Evolutionary conservation across 2,329 filamentous ascomycete genomes (phyloP).

Genomic region (Xylaria multiplex): DNA sequence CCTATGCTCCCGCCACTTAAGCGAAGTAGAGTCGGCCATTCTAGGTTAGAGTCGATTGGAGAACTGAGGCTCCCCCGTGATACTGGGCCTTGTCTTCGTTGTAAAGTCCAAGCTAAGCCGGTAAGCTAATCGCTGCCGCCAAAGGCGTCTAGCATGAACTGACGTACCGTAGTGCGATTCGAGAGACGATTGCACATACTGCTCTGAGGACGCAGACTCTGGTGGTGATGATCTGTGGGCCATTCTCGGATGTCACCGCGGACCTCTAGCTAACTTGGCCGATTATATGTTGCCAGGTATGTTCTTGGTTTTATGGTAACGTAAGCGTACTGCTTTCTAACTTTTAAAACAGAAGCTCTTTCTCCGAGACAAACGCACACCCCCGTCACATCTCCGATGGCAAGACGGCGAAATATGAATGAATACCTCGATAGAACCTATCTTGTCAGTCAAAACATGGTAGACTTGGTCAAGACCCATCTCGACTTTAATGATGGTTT

Average conservation of each 20-base stretch:
- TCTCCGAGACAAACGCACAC: conserved; percentile 62
- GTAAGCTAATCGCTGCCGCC: conserved; percentile 51
- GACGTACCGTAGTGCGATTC: conserved; percentile 60
- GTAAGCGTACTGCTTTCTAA: conserved; percentile 38
- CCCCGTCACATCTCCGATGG: conserved; percentile 61
- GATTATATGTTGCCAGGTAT: conserved; percentile 63
- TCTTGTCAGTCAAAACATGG: conserved; percentile 53
- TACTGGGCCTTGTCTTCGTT: conserved; percentile 62
- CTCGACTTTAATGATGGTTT: conserved; percentile 67
- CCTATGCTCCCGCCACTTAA: conserved; percentile 65
- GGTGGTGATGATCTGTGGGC: conserved; percentile 59
- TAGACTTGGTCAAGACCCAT: conserved; percentile 56
- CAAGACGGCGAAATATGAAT: conserved; percentile 61
- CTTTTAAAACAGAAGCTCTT: conserved; percentile 52
- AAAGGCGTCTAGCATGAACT: conserved; percentile 32
- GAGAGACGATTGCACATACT: conserved; percentile 60
- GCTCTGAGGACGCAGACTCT: conserved; percentile 52
- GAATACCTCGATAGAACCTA: conserved; percentile 61
- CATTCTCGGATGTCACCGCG: conserved; percentile 62
- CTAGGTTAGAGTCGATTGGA: conserved; percentile 66
- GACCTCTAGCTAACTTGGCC: conserved; percentile 57
- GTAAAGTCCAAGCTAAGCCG: conserved; percentile 57
- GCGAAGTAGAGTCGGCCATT: conserved; percentile 62
- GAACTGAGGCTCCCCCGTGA: conserved; percentile 63
- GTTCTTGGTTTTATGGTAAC: conserved; percentile 28